phyloP scores from a whole-genome alignment of 2,329 filamentous ascomycete genomes.

The Cylindrodendrum hubeiense region DNA sequence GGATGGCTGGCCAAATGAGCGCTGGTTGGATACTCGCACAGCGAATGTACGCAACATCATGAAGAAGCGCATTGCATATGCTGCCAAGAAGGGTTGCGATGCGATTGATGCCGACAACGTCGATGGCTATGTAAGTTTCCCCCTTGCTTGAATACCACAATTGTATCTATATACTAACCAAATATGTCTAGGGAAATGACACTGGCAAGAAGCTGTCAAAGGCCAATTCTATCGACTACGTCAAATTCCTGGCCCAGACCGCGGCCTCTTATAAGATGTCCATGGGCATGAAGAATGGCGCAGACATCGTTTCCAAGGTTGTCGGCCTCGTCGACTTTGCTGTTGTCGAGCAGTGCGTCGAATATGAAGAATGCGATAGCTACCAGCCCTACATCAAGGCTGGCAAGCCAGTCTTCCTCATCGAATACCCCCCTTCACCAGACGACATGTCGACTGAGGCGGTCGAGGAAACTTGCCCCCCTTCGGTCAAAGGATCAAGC shows the following conservation, averaged over 20 bases:
- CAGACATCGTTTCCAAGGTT: slow-evolving; percentile 65
- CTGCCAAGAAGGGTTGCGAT: slow-evolving; percentile 72
- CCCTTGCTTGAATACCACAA: no score
- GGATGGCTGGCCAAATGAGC: slow-evolving; percentile 75
- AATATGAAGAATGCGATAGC: slow-evolving; percentile 69
- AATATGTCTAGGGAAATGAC: slow-evolving; percentile 60
- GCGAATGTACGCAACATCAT: slow-evolving; percentile 73
- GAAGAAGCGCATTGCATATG: slow-evolving; percentile 69
- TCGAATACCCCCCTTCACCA: slow-evolving; percentile 71
- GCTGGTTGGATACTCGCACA: slow-evolving; percentile 73
- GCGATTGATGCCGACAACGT: slow-evolving; percentile 80
- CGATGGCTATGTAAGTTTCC: slow-evolving; percentile 68
- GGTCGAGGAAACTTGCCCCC: not conserved
- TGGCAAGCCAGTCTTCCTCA: slow-evolving; percentile 78
- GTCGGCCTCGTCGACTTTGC: slow-evolving; percentile 69
- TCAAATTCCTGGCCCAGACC: slow-evolving; percentile 70
- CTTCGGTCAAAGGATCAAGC: not conserved
- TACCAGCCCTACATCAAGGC: slow-evolving; percentile 70
- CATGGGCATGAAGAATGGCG: slow-evolving; percentile 77
- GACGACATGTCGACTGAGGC: not conserved
- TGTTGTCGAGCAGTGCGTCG: slow-evolving; percentile 77
- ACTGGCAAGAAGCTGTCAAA: slow-evolving; percentile 72
- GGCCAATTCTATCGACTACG: slow-evolving; percentile 67
- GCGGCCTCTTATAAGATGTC: slow-evolving; percentile 67
- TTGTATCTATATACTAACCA: not conserved